These are phyloP conservation scores for Solanum phureja DNA, from an alignment of 257 asterid species.

Conservation along the genomic window DNA sequence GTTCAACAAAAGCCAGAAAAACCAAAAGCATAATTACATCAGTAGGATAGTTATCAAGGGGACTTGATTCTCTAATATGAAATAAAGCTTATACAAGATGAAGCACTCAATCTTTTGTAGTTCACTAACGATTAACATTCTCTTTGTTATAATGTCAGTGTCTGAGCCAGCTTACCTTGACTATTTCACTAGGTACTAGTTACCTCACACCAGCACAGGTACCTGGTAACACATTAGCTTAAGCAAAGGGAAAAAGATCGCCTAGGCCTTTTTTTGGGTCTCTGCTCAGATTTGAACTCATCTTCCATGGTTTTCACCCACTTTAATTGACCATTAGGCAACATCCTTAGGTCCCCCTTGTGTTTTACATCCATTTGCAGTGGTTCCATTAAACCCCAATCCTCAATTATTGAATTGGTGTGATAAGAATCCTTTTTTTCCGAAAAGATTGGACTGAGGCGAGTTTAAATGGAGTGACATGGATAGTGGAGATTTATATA, in stretches of 20 bases:
- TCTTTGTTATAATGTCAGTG: not conserved
- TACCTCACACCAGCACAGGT: not conserved
- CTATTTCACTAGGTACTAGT: not conserved
- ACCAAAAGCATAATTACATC: not conserved
- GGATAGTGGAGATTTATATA: not conserved
- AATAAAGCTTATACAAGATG: not conserved
- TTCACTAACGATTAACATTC: not conserved
- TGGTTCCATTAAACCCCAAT: not conserved
- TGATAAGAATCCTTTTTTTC: not conserved
- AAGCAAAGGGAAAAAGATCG: not conserved
- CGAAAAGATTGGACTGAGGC: accelerated
- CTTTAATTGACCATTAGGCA: not conserved
- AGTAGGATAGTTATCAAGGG: not conserved
- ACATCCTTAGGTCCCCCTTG: not conserved
- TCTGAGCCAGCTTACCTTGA: not conserved
- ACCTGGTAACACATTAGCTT: not conserved
- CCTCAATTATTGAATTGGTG: not conserved
- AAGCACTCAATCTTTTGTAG: not conserved
- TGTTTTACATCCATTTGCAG: not conserved
- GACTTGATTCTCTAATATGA: not conserved
- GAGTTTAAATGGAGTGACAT: not conserved
- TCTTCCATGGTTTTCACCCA: not conserved
- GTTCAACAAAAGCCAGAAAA: not conserved
- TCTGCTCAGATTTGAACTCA: not conserved
- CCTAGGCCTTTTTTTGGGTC: not conserved